These are phyloP conservation scores for Quercus robur DNA, from an alignment of 306 rosid genomes.

Conservation along the genomic window DNA sequence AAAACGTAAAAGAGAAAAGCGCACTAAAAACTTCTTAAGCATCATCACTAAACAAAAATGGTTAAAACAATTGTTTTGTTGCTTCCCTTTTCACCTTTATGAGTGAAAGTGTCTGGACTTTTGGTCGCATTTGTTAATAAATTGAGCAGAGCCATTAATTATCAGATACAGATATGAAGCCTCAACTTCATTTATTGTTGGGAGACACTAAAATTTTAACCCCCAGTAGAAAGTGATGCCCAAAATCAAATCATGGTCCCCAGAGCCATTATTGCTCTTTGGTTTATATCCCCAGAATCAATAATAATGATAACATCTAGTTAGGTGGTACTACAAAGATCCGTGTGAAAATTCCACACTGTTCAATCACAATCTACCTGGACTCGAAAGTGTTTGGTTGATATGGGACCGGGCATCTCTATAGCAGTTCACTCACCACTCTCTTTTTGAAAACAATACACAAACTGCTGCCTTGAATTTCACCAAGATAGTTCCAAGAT, in stretches of 20 bases:
- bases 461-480: no score
- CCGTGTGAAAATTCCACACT: constrained; percentile 11
- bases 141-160: constrained; percentile 10
- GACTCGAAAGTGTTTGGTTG: not conserved
- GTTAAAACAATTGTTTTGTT: not conserved
- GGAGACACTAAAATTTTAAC: not conserved
- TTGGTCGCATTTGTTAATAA: not conserved
- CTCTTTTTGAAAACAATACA: no score
- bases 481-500: no score
- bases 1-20: no score
- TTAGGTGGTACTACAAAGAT: not conserved
- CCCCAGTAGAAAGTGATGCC: not conserved
- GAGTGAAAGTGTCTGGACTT: not conserved
- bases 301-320: not conserved
- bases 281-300: not conserved
- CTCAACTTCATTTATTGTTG: constrained; percentile 16
- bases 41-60: not conserved
- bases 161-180: not conserved
- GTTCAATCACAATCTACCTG: constrained; percentile 11
- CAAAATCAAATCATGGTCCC: constrained; percentile 20
- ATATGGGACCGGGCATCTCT: not conserved
- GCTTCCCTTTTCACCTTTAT: not conserved
- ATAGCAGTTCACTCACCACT: not conserved
- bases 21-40: not conserved
- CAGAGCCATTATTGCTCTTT: constrained; percentile 15